Conservation (phyloP, 129 eudicot genomes). For the Mikania micrantha region DNA sequence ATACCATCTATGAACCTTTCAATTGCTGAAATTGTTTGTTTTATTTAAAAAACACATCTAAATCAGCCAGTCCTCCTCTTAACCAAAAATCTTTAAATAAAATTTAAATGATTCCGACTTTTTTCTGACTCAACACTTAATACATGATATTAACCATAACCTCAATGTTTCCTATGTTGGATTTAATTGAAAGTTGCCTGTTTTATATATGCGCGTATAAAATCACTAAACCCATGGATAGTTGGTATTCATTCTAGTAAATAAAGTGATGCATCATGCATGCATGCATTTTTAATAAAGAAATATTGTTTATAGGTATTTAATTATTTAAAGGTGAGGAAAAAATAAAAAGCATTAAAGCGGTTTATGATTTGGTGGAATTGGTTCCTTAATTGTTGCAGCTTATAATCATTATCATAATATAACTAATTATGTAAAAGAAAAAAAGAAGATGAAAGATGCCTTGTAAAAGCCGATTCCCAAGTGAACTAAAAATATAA, state of each 20-base stretch:
- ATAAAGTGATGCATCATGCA: neutral
- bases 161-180: too few species aligned
- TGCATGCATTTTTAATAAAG: too few species aligned
- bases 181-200: too few species aligned
- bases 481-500: neutral
- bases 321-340: neutral
- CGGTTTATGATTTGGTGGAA: neutral
- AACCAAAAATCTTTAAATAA: too few species aligned
- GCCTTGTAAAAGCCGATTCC: neutral
- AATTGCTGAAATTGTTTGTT: too few species aligned
- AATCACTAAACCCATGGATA: neutral
- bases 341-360: neutral
- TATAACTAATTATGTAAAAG: neutral
- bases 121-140: too few species aligned
- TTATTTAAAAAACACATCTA: too few species aligned
- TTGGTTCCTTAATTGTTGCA: conserved; percentile 1
- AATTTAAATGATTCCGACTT: too few species aligned
- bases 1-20: too few species aligned
- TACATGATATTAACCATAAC: too few species aligned
- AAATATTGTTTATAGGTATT: neutral
- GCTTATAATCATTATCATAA: neutral
- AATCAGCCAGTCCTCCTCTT: too few species aligned
- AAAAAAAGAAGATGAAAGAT: neutral
- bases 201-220: neutral
- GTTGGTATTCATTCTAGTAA: neutral